Evolutionary conservation across 768 basidiomycete species (phyloP), one percentile per base, ranked within the genome.

Genomic region (Podaxis sp.): DNA sequence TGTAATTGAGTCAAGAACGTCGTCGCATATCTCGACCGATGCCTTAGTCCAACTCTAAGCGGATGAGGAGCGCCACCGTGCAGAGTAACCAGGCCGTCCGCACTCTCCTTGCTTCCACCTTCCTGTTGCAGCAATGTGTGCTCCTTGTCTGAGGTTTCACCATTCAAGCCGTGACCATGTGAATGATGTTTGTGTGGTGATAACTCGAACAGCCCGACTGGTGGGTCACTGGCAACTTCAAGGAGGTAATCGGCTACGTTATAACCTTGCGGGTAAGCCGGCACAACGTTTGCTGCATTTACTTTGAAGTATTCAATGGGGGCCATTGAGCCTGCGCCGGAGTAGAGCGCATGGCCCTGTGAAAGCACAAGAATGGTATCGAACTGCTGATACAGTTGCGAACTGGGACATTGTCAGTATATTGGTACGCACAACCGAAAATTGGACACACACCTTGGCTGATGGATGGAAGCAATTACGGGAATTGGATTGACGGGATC

Each of bases 171-270:
- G 6, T 38, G 50, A n/a, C 46, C 46, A 40, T 38, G 56, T 3
- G 22, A 1, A 30, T 49, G 61, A 49, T 22, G 55, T 51, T 53
- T 36, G 10, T 38, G 53, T 20, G 40, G 53, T 64, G 26, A 24
- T 49, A 50, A 40, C 61, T 8, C 76, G 77, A 86, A 84, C 1
- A 86, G 71, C 33, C 72, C 73, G 6, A 80, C 75, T 13, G 85
- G 83, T 0, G 86, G 81, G 54, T 86, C 85, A 68, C 86, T 89
- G 1, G 95, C 95, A 56, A 98, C 82, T 66, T 97, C 95, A 22
- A 98, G 80, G 11, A 97, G 82, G 69, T 96, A 92, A 72, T 98
- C 96, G 0, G 96, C 95, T 17, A 96, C 84, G 68, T 97, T 97
- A 77, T 96, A 95, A 0, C 93, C 94, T 54, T 86, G 80, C 7